phyloP scores from a whole-genome alignment of 305 asterid genomes.

The Fraxinus ornus region DNA sequence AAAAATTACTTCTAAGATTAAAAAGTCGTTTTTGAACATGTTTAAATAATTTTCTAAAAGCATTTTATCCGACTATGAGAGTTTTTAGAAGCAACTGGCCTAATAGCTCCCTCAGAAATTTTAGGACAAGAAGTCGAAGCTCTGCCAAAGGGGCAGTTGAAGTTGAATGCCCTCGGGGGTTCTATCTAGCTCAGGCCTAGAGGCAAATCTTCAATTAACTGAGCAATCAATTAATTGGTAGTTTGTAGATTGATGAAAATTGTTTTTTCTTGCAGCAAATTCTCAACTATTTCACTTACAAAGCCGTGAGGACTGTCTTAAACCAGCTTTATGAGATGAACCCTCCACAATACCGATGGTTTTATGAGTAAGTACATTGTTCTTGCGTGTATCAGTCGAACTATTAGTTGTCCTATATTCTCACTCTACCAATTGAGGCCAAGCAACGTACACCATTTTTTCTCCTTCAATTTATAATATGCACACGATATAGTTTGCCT shows the following conservation, averaged over 20 bases:
- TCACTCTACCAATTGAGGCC: neutral
- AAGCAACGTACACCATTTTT: neutral
- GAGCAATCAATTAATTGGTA: neutral
- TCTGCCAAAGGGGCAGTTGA: neutral
- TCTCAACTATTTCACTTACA: constrained; percentile 72
- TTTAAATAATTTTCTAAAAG: neutral
- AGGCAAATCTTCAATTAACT: neutral
- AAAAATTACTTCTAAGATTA: neutral
- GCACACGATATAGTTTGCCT: neutral
- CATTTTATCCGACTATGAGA: neutral
- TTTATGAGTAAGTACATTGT: constrained; percentile 59
- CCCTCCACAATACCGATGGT: constrained; percentile 83
- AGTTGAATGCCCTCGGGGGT: neutral
- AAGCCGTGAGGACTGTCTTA: constrained; percentile 84
- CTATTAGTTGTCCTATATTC: neutral
- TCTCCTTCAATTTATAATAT: neutral
- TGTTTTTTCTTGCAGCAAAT: constrained; percentile 54
- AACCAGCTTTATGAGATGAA: constrained; percentile 88
- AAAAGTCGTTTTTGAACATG: neutral
- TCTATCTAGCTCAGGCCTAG: neutral
- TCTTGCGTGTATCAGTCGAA: neutral
- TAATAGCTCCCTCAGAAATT: neutral
- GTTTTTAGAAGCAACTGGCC: neutral
- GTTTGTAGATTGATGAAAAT: neutral
- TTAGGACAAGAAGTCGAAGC: neutral